phyloP scores from a whole-genome alignment of 2,329 filamentous ascomycete genomes.

The Dactylellina parvicollis region DNA sequence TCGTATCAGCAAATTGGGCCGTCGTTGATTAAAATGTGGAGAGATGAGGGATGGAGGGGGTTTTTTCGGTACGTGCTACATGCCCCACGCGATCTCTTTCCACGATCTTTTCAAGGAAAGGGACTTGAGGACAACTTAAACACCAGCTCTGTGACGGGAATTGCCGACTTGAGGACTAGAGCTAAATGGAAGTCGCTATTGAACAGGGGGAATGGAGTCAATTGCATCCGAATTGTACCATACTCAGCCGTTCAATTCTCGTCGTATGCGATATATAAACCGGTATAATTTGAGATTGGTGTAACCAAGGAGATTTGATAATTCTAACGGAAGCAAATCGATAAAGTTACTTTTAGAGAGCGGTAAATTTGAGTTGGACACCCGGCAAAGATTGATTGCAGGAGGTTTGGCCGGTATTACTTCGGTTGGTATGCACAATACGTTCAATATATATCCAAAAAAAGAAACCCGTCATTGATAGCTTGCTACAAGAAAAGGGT shows the following conservation, averaged over 20 bases:
- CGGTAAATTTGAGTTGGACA: conserved; percentile 53
- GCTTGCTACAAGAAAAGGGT: too few species aligned
- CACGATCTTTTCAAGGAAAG: too few species aligned
- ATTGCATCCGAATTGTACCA: conserved; percentile 96
- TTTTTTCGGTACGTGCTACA: conserved; percentile 75
- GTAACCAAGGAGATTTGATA: background rate
- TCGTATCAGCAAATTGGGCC: conserved; percentile 94
- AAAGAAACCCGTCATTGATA: too few species aligned
- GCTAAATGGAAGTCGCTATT: conserved; percentile 21
- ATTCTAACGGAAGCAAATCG: conserved; percentile 18
- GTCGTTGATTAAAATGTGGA: conserved; percentile 93
- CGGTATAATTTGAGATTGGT: conserved; percentile 69
- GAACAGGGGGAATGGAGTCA: conserved; percentile 83
- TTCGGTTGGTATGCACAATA: conserved; percentile 69
- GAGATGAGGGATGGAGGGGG: conserved; percentile 93
- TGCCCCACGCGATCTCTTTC: too few species aligned
- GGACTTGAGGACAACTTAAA: too few species aligned
- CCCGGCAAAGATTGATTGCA: conserved; percentile 80
- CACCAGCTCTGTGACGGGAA: too few species aligned
- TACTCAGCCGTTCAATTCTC: conserved; percentile 99
- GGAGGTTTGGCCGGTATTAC: conserved; percentile 93
- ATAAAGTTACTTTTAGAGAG: conserved; percentile 36
- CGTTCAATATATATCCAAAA: too few species aligned
- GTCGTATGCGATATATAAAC: conserved; percentile 96
- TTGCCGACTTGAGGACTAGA: conserved; percentile 2